These are phyloP conservation scores for Boletus sp. DNA, from an alignment of 768 basidiomycete species.

Conservation along the genomic window DNA sequence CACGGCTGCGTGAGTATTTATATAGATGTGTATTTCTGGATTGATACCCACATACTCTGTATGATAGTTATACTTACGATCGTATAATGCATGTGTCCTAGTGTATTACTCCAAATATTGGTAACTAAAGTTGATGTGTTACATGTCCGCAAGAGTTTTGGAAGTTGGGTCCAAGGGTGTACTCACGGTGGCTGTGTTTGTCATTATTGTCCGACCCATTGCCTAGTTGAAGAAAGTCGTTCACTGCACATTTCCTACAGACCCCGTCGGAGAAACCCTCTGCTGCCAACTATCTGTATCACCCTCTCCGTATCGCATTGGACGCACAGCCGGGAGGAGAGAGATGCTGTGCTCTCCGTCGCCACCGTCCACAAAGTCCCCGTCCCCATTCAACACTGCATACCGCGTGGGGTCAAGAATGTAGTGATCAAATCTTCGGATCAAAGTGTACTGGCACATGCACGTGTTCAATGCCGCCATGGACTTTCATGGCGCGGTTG, in stretches of 20 bases:
- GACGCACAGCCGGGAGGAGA: too few relatives aligned
- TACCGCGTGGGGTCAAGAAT: slow-evolving; percentile 20
- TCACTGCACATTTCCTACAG: background rate
- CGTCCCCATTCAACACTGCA: background rate
- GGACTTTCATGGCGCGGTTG: slow-evolving; percentile 8
- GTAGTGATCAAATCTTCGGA: slow-evolving; percentile 15
- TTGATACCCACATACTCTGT: slow-evolving; percentile 20
- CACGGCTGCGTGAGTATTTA: slow-evolving; percentile 10
- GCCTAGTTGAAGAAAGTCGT: too few relatives aligned
- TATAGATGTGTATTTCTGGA: background rate
- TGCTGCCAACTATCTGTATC: background rate
- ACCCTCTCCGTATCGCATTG: too few relatives aligned
- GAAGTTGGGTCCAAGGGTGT: background rate
- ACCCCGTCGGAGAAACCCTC: background rate
- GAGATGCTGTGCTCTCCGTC: background rate
- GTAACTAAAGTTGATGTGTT: background rate
- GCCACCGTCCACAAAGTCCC: background rate
- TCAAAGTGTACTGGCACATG: slow-evolving; percentile 8
- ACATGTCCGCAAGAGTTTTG: background rate
- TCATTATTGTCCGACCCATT: background rate
- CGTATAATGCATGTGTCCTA: slow-evolving; percentile 12
- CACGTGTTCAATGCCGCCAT: slow-evolving; percentile 16
- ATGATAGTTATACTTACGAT: slow-evolving; percentile 11
- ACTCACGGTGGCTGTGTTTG: background rate
- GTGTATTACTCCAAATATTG: background rate